Percentiles rank a stretch among this genome's conserved stretches.
Evolutionary conservation across 495 filamentous ascomycete genomes (phyloP).

Genomic region (Sporormia fimetaria): DNA sequence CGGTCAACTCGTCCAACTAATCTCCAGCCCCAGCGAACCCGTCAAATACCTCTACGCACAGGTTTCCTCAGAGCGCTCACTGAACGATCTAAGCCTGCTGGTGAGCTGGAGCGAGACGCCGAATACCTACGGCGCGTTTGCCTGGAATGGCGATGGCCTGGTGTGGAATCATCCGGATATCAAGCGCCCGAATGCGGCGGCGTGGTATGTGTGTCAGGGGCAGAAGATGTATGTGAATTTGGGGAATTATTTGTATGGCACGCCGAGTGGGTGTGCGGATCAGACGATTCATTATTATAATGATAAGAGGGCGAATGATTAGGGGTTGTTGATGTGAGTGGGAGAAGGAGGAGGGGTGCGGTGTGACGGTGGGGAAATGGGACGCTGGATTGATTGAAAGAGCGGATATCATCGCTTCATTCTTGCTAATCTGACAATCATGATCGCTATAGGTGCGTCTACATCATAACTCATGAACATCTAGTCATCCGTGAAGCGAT

Average conservation of each 20-base stretch:
- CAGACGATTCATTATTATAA: constrained; percentile 48
- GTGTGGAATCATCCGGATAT: constrained; percentile 42
- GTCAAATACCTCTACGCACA: constrained; percentile 34
- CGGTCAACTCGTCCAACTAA: constrained; percentile 45
- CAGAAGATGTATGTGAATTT: constrained; percentile 48
- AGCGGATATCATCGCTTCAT: too few species aligned
- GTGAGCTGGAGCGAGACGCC: constrained; percentile 39
- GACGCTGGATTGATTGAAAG: too few species aligned
- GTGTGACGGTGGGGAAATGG: constrained; percentile 3
- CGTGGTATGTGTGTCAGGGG: constrained; percentile 47
- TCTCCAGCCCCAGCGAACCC: constrained; percentile 17
- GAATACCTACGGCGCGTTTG: constrained; percentile 48
- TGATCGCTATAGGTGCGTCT: too few species aligned
- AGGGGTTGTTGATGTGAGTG: neutral
- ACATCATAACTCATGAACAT: neutral
- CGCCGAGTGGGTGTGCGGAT: constrained; percentile 46
- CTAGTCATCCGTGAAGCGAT: too few species aligned
- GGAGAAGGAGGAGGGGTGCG: neutral
- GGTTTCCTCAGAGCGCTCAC: constrained; percentile 23
- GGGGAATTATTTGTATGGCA: constrained; percentile 48
- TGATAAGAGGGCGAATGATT: constrained; percentile 25
- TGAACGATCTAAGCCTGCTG: constrained; percentile 25
- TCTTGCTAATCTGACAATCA: too few species aligned
- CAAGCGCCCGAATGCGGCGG: constrained; percentile 42
- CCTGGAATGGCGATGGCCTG: constrained; percentile 45